Evolutionary conservation across 1,284 basidiomycete species (phyloP).

Genomic region (Athelia sp.): DNA sequence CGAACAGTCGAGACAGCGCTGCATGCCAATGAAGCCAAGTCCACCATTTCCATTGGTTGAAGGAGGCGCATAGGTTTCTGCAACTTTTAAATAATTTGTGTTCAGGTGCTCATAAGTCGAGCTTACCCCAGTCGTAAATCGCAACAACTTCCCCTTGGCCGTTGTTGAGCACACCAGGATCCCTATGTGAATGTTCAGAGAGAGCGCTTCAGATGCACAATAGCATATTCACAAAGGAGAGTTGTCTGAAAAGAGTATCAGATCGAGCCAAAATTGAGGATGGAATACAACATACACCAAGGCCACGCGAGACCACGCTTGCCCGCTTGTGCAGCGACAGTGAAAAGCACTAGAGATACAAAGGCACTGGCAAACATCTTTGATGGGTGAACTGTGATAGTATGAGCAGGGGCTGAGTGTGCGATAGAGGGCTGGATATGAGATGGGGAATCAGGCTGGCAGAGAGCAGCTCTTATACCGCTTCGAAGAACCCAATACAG

Average conservation of each 20-base stretch:
- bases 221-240: too few relatives aligned
- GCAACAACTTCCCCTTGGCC: slow-evolving; percentile 24
- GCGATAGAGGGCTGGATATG: too few relatives aligned
- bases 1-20: slow-evolving; percentile 28
- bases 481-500: too few relatives aligned
- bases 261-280: too few relatives aligned
- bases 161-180: slow-evolving; percentile 24
- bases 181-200: too few relatives aligned
- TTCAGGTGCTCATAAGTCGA: neutral
- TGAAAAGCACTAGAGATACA: slow-evolving; percentile 3
- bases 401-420: too few relatives aligned
- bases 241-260: too few relatives aligned
- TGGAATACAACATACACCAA: slow-evolving; percentile 2
- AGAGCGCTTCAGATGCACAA: too few relatives aligned
- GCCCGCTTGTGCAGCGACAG: slow-evolving; percentile 7
- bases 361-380: neutral
- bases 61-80: slow-evolving; percentile 29
- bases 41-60: slow-evolving; percentile 25
- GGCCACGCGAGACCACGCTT: slow-evolving; percentile 13
- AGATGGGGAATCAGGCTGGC: too few relatives aligned
- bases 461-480: too few relatives aligned
- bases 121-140: slow-evolving; percentile 9
- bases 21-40: slow-evolving; percentile 33
- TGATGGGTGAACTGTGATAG: too few relatives aligned
- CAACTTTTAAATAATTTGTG: slow-evolving; percentile 6